phyloP scores from a whole-genome alignment of 148 eudicot genomes.

The Amaranthus cruentus region DNA sequence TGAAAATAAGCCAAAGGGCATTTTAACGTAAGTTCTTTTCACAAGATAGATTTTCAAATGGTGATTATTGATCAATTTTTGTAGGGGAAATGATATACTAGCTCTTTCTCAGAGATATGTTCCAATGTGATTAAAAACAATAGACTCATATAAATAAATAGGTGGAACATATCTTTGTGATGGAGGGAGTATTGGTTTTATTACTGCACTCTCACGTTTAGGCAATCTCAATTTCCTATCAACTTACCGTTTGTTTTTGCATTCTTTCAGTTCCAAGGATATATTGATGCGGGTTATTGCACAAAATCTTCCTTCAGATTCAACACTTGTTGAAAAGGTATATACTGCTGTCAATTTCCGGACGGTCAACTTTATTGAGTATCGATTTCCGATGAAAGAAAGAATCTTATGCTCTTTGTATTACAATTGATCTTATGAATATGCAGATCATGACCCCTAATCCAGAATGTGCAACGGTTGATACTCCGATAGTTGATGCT shows the following conservation, averaged over 20 bases:
- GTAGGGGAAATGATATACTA: neutral
- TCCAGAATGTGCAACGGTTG: slow-evolving; percentile 91
- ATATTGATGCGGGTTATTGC: slow-evolving; percentile 87
- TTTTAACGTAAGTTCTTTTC: slow-evolving; percentile 60
- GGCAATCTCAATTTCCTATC: neutral
- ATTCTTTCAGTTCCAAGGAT: slow-evolving; percentile 71
- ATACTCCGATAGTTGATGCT: slow-evolving; percentile 96
- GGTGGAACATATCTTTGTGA: too few relatives aligned
- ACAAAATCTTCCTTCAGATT: slow-evolving; percentile 71
- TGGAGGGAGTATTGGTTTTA: neutral
- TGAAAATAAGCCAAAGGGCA: slow-evolving; percentile 81
- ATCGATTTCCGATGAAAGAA: neutral
- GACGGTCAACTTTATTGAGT: neutral
- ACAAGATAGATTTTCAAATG: neutral
- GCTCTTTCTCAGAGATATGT: too few relatives aligned
- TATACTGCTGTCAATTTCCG: neutral
- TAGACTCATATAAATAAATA: too few relatives aligned
- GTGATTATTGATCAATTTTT: neutral
- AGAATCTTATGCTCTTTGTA: neutral
- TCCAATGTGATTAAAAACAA: too few relatives aligned
- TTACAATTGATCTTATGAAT: slow-evolving; percentile 9
- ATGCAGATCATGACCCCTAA: slow-evolving; percentile 95
- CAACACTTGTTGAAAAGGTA: slow-evolving; percentile 88
- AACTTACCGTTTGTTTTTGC: neutral
- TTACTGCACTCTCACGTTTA: neutral